These are phyloP conservation scores for Beauveria asiatica DNA, from an alignment of 2,329 filamentous ascomycete genomes.

Conservation along the genomic window DNA sequence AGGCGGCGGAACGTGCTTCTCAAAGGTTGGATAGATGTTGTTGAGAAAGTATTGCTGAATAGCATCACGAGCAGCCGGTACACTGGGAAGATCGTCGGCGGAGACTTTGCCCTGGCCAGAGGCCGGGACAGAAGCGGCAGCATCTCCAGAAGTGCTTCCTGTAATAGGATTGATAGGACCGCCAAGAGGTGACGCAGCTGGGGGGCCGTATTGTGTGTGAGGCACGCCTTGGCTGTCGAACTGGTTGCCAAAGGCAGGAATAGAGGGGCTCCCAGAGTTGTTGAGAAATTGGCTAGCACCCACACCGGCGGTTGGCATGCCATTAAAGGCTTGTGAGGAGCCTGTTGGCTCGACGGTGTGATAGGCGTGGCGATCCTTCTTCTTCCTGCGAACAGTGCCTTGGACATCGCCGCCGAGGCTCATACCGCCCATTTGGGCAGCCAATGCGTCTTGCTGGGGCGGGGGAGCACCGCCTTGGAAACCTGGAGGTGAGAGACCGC, in stretches of 20 bases:
- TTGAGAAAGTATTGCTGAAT: slow-evolving; percentile 76
- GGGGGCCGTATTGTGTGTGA: background rate
- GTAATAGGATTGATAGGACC: slow-evolving; percentile 18
- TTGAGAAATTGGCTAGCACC: slow-evolving; percentile 36
- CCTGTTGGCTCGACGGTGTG: slow-evolving; percentile 71
- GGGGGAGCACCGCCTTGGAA: slow-evolving; percentile 18
- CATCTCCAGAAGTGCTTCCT: slow-evolving; percentile 19
- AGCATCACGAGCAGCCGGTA: slow-evolving; percentile 75
- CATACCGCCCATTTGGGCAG: slow-evolving; percentile 72
- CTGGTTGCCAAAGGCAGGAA: slow-evolving; percentile 31
- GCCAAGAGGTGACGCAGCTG: background rate
- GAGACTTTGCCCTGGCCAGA: slow-evolving; percentile 54
- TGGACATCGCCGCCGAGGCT: slow-evolving; percentile 48
- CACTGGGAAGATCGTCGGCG: slow-evolving; percentile 84
- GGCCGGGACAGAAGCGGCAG: slow-evolving; percentile 25
- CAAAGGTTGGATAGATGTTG: slow-evolving; percentile 91
- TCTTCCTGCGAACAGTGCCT: slow-evolving; percentile 58
- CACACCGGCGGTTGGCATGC: slow-evolving; percentile 50
- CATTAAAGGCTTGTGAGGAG: slow-evolving; percentile 61
- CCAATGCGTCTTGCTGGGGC: slow-evolving; percentile 42
- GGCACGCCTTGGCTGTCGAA: slow-evolving; percentile 28
- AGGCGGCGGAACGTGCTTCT: slow-evolving; percentile 84
- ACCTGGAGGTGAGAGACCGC: slow-evolving; percentile 23
- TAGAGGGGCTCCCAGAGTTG: slow-evolving; percentile 18
- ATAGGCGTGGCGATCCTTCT: slow-evolving; percentile 92